Base-by-base conservation (phyloP, 345 rosid species). In the Chamaenerion angustifolium region DNA sequence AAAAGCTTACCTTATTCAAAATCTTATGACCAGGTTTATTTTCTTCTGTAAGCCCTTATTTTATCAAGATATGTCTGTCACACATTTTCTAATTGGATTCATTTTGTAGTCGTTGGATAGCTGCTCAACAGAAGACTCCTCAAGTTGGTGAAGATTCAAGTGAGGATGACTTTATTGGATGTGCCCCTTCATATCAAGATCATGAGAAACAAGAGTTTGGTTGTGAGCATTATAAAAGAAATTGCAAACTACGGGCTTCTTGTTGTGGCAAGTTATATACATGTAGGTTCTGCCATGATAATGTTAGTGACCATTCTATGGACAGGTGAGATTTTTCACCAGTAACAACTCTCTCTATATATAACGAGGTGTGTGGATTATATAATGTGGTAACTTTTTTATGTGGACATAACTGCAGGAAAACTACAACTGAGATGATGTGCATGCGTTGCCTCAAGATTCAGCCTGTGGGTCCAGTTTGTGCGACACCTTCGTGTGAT, bases 221-320 rank as follows among this genome's bases (percentile, higher is more conserved):
- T 31, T 77, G 84, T 55, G 88, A 78, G 43, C 84, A 78, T 62
- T 79, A 81, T 68, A 78, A 76, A 64, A 66, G 85, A 70, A 82
- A 81, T 68, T 81, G 82, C 56, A 81, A 81, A 71, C 69, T 78
- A 12, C 77, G 63, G n/a, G 84, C 88, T 65, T 70, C 84, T 61
- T 81, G 84, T 71, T 78, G 84, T 62, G 82, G 82, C 64, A 76
- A 76, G 67, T 64, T 85, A 49, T 78, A 63, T 64, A 55, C 81
- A 10, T 76, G 82, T 56, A 75, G 83, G 59, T 81, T 81, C 68
- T 81, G 81, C 68, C 88, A 81, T 75, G 88, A 81, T 58, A 68
- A 77, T 56, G 81, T 73, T 45, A 81, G 83, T 56, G 82, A 81
- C 58, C 84, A 81, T 59, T 73, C 77, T 25, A 81, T 77, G 79